These are phyloP conservation scores for Colletotrichum sp. DNA, from an alignment of 2,329 filamentous ascomycete species.

Conservation along the genomic window DNA sequence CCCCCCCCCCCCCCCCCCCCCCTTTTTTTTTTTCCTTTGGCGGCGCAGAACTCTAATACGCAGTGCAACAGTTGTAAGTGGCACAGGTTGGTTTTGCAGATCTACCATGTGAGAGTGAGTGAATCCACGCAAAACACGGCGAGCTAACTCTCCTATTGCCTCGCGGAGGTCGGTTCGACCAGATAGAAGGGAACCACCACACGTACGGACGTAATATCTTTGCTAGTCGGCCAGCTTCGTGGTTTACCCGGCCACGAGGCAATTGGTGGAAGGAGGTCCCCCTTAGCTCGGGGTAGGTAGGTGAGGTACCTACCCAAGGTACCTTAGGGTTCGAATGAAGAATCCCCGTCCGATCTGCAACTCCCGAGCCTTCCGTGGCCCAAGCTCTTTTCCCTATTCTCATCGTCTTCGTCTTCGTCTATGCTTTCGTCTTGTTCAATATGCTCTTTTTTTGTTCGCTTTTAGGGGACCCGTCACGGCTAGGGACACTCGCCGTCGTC, in stretches of 20 bases:
- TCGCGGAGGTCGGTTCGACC: background rate
- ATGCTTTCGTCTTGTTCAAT: no score
- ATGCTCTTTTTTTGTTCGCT: background rate
- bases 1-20: background rate
- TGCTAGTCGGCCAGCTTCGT: background rate
- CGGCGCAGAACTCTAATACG: background rate
- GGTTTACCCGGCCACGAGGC: background rate
- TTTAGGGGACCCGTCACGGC: background rate
- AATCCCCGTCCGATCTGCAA: constrained; percentile 1
- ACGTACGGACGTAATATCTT: background rate
- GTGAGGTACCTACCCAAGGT: background rate
- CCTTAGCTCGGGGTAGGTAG: background rate
- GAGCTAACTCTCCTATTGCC: background rate
- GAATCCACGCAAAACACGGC: background rate
- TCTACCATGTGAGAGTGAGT: background rate
- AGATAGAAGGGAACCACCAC: background rate
- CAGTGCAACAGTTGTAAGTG: background rate
- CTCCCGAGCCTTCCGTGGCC: background rate
- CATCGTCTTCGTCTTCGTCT: background rate
- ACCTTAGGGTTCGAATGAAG: background rate
- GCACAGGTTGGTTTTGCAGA: background rate
- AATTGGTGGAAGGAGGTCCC: background rate
- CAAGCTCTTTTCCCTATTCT: background rate
- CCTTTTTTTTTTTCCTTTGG: background rate
- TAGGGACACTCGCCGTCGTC: background rate